Evolutionary conservation across 805 yeast genomes (phyloP).

Genomic region (Metschnikowia cerradonensis): DNA sequence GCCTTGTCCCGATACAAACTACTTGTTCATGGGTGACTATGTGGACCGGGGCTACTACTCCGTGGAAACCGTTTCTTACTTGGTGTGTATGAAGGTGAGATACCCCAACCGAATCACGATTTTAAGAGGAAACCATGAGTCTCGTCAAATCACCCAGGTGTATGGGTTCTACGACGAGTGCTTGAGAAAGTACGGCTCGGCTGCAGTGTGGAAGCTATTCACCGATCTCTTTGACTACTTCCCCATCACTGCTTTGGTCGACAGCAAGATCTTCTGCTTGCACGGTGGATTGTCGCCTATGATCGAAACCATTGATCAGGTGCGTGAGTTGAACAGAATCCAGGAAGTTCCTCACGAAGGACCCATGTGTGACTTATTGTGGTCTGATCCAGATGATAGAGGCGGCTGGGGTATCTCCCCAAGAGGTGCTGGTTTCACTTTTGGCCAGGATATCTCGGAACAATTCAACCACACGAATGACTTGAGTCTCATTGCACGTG

Average conservation of each 20-base stretch:
- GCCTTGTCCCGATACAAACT: conserved; percentile 49
- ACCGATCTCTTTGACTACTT: conserved; percentile 90
- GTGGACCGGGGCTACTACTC: conserved; percentile 90
- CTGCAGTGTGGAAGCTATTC: conserved; percentile 89
- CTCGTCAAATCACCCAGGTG: conserved; percentile 93
- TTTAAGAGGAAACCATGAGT: conserved; percentile 91
- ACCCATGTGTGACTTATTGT: conserved; percentile 92
- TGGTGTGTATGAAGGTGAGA: conserved; percentile 89
- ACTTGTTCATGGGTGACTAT: conserved; percentile 57
- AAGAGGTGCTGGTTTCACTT: conserved; percentile 98
- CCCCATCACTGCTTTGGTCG: conserved; percentile 91
- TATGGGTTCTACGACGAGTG: conserved; percentile 96
- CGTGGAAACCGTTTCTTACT: conserved; percentile 84
- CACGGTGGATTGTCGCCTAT: conserved; percentile 95
- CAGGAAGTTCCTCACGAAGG: conserved; percentile 98
- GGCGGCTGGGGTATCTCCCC: conserved; percentile 98
- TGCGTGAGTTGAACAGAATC: conserved; percentile 81
- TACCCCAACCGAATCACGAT: conserved; percentile 90
- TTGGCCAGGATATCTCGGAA: conserved; percentile 92
- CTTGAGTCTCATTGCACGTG: conserved; percentile 81
- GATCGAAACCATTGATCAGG: conserved; percentile 91
- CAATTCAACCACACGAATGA: conserved; percentile 91
- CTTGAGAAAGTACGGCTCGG: conserved; percentile 85
- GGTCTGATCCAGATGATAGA: conserved; percentile 97
- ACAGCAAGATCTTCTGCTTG: conserved; percentile 82